Evolutionary conservation across 2,329 filamentous ascomycete genomes (phyloP).

Genomic region (Colletotrichum incanum): DNA sequence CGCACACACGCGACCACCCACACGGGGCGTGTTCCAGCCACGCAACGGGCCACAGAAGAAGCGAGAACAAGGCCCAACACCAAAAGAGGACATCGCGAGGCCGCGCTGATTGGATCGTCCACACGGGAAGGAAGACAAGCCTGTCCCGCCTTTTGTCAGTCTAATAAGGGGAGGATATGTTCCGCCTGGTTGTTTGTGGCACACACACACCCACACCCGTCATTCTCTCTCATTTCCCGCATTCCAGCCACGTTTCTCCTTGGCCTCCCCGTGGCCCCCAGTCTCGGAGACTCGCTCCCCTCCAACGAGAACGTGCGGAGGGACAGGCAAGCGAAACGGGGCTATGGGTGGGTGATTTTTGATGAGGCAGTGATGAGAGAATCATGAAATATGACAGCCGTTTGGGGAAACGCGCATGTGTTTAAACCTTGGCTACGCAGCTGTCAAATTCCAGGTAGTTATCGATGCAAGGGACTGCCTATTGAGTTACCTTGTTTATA

Average conservation of each 20-base stretch:
- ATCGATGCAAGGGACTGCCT: background rate
- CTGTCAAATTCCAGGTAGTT: background rate
- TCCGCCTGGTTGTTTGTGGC: background rate
- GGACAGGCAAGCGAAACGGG: background rate
- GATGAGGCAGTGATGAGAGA: background rate
- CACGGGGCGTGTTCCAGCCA: constrained; percentile 31
- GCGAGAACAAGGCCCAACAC: background rate
- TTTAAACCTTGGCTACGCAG: background rate
- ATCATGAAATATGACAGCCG: background rate
- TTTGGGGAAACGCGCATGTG: background rate
- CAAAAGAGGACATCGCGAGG: background rate
- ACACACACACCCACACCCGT: background rate
- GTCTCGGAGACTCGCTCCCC: background rate
- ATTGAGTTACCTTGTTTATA: background rate
- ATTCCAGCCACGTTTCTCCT: background rate
- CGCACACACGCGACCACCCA: background rate
- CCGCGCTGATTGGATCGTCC: constrained; percentile 27
- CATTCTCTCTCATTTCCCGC: background rate
- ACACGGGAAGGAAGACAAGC: constrained; percentile 3
- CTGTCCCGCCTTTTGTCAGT: background rate
- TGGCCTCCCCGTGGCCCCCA: background rate
- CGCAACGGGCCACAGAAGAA: background rate
- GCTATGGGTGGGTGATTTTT: too few relatives aligned
- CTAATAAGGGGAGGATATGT: background rate
- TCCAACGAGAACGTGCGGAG: background rate